These are phyloP conservation scores for Kwoniella bestiolae DNA, from an alignment of 768 basidiomycete species.

Conservation along the genomic window DNA sequence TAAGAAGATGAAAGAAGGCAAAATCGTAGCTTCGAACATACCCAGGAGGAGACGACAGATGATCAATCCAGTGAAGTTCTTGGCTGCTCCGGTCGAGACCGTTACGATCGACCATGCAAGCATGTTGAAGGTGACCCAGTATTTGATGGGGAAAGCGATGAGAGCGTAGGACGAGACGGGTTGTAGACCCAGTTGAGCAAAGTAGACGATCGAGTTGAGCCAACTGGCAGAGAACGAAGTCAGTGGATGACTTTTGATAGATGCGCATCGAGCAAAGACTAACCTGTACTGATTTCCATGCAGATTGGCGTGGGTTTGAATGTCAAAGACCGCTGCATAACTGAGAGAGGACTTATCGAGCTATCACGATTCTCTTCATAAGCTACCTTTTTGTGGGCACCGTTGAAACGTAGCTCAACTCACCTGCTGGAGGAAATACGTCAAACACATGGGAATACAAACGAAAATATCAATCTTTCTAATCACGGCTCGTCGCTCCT, in stretches of 20 bases:
- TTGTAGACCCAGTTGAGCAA: slow-evolving; percentile 42
- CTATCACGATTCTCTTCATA: slow-evolving; percentile 2
- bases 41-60: slow-evolving; percentile 44
- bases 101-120: slow-evolving; percentile 43
- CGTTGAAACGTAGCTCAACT: not conserved
- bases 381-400: too few species aligned
- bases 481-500: slow-evolving; percentile 37
- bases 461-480: slow-evolving; percentile 42
- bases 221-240: not conserved
- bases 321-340: slow-evolving; percentile 62
- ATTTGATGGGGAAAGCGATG: slow-evolving; percentile 45
- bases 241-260: not conserved
- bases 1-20: slow-evolving; percentile 24
- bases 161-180: slow-evolving; percentile 45
- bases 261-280: slow-evolving; percentile 29
- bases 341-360: slow-evolving; percentile 61
- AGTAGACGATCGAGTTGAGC: slow-evolving; percentile 24
- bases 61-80: slow-evolving; percentile 40
- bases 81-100: slow-evolving; percentile 35
- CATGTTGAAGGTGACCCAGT: slow-evolving; percentile 50
- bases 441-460: slow-evolving; percentile 32
- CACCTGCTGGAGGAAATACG: slow-evolving; percentile 39
- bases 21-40: slow-evolving; percentile 57
- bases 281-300: slow-evolving; percentile 62
- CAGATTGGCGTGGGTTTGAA: slow-evolving; percentile 52